Base-by-base conservation (phyloP, 345 rosid species). In the Sonneratia caseolaris region DNA sequence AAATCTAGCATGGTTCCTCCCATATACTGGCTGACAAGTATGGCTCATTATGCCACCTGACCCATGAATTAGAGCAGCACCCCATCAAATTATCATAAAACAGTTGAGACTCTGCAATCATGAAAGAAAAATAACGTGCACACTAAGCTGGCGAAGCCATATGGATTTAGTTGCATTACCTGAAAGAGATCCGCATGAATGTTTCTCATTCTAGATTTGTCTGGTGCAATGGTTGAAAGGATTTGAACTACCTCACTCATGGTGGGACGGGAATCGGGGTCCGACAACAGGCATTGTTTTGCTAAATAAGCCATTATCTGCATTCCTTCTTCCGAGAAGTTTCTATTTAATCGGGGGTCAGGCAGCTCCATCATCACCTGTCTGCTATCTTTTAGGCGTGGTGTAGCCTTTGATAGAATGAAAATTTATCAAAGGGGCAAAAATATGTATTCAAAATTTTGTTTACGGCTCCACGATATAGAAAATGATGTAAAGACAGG, bases 171-270 rank as follows among this genome's bases (percentile, higher is more conserved):
- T 11, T 62, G 66, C 66, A 62, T 37, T 77, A 90, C 97, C 93
- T 80, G 91, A 76, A 77, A 86, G 72, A 91, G 86, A 77, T 78
- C 87, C 21, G 76, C 81, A n/a, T 93, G 92, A 59, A 89, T 76
- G 64, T 72, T 85, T 80, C 89, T 86, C 81, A 89, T 85, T 61
- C 88, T 84, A 14, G 90, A 84, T 75, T 86, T 86, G 21, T 90
- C 90, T 1, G 93, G 93, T 76, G 84, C 80, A 22, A 95, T 88
- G 24, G 96, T 89, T 37, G 97, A 90, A 74, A 95, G 97, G 81
- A 92, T 95, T 77, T 95, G 97, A 76, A 90, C 99, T 79, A 92
- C 92, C 79, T 95, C 99, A 69, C 90, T 84, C 99, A 95, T 95
- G 75, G 93, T 89, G 69, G 99, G 99, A 38, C 97, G 85, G 73